phyloP scores from a whole-genome alignment of 148 eudicot genomes.

The Gaultheria prostrata region DNA sequence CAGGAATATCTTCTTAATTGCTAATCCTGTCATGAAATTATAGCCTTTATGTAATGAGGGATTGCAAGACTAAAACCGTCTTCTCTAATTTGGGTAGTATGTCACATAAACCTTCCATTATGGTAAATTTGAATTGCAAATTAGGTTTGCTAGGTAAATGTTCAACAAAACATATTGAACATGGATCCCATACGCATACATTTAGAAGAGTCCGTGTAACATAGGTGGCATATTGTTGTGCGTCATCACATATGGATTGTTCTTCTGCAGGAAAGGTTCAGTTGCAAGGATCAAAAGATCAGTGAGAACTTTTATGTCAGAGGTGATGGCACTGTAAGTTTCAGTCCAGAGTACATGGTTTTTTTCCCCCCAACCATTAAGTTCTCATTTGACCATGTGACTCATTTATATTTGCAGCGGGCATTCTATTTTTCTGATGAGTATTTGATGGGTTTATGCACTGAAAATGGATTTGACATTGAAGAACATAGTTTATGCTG shows the following conservation, averaged over 20 bases:
- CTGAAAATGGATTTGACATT: constrained; percentile 62
- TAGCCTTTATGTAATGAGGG: too few relatives aligned
- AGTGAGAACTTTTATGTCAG: constrained; percentile 96
- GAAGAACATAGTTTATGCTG: constrained; percentile 70
- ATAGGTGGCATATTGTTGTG: not conserved
- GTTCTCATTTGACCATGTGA: constrained; percentile 10
- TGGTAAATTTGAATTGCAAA: not conserved
- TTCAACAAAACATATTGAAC: not conserved
- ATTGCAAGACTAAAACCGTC: too few relatives aligned
- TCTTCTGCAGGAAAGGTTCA: constrained; percentile 68
- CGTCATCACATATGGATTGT: not conserved
- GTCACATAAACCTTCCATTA: too few relatives aligned
- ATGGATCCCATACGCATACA: not conserved
- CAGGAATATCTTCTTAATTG: too few relatives aligned
- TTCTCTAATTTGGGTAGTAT: too few relatives aligned
- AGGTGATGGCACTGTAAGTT: constrained; percentile 97
- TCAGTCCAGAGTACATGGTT: not conserved
- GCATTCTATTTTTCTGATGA: constrained; percentile 95
- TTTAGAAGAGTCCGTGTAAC: not conserved
- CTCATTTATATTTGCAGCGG: constrained; percentile 46
- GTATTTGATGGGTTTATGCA: constrained; percentile 59
- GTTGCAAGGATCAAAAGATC: constrained; percentile 87
- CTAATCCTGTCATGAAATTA: too few relatives aligned
- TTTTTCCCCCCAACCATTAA: constrained; percentile 4
- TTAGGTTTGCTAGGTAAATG: not conserved